These are phyloP conservation scores for Aspergillus arachidicola DNA, from an alignment of 2,329 filamentous ascomycete species.

Conservation along the genomic window DNA sequence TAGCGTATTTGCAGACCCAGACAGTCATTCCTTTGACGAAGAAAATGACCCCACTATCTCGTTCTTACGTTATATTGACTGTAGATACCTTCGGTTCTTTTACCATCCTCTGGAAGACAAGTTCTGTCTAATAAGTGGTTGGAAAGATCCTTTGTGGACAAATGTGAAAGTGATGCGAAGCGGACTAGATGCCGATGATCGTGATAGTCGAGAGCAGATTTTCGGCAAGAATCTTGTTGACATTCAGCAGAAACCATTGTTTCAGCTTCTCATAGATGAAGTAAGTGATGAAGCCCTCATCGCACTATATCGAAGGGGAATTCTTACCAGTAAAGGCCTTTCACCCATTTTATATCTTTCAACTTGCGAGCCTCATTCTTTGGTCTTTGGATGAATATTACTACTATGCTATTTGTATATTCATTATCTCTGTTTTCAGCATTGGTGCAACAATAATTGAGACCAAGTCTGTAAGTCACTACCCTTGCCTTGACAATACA, in stretches of 20 bases:
- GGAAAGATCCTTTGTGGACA: slow-evolving; percentile 92
- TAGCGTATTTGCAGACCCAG: slow-evolving; percentile 55
- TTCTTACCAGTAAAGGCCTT: slow-evolving; percentile 63
- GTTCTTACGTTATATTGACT: slow-evolving; percentile 77
- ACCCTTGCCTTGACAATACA: not conserved
- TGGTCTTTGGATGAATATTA: slow-evolving; percentile 98
- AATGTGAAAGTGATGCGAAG: slow-evolving; percentile 72
- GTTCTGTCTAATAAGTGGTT: slow-evolving; percentile 82
- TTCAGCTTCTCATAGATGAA: slow-evolving; percentile 86
- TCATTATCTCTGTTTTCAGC: slow-evolving; percentile 89
- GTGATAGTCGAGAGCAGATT: slow-evolving; percentile 76
- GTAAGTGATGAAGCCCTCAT: slow-evolving; percentile 45
- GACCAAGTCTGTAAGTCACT: slow-evolving; percentile 70
- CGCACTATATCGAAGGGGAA: not conserved
- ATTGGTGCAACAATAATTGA: slow-evolving; percentile 88
- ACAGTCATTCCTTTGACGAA: slow-evolving; percentile 65
- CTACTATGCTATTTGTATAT: slow-evolving; percentile 95
- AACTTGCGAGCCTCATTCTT: slow-evolving; percentile 87
- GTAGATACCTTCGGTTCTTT: slow-evolving; percentile 91
- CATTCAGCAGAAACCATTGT: slow-evolving; percentile 83
- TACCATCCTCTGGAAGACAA: slow-evolving; percentile 88
- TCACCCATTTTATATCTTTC: slow-evolving; percentile 98
- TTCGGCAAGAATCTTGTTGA: slow-evolving; percentile 92
- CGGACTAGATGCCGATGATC: slow-evolving; percentile 87
- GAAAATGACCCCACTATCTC: slow-evolving; percentile 75